Conservation (phyloP, 345 rosid genomes). For the Brassica napus region Da-Ae NC_063449.1:8575501-8576000, state of each 20-base stretch:
- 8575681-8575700: background rate
- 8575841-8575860: too few relatives aligned
- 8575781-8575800: background rate
- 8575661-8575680: background rate
- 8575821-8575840: background rate
- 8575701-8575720: too few relatives aligned
- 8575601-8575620: background rate
- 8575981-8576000: too few relatives aligned
- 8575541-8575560: background rate
- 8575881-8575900: too few relatives aligned
- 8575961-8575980: too few relatives aligned
- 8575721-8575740: background rate
- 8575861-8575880: too few relatives aligned
- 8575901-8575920: too few relatives aligned
- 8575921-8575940: too few relatives aligned
- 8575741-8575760: background rate
- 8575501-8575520: background rate
- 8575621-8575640: background rate
- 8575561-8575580: background rate
- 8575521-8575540: background rate
- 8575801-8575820: background rate
- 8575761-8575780: background rate
- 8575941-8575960: too few relatives aligned
- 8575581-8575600: background rate
- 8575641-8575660: background rate